Base-by-base conservation (phyloP, 2,329 filamentous ascomycete genomes). In the Microcera coccophila region DNA sequence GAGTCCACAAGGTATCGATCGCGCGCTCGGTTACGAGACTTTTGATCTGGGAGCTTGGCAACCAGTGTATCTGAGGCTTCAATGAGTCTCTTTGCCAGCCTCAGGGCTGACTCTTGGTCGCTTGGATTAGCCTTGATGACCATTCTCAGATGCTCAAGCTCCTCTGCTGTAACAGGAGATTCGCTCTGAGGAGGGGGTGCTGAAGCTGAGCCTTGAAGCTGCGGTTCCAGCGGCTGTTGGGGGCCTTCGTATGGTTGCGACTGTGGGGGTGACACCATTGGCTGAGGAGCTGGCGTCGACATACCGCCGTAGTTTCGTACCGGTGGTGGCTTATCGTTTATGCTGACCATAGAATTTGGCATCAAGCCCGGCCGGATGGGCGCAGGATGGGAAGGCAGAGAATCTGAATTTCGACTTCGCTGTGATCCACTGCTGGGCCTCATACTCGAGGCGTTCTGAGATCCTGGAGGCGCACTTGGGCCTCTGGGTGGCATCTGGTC, bases 1-100 rank as follows among this genome's bases (percentile, higher is more conserved):
- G 89, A 89, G 60, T 97, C 93, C 52, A 84, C 70, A 14, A 91
- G 72, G 62, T 91, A 97, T 44, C 84, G 84, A 56, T 97, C 91
- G 21, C 89, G 84, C 2, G 83, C 75, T 56, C 93, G 88, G 8
- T 80, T 76, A 18, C 85, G 81, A 8, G 82, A 79, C 55, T 84
- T 84, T 28, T 90, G 84, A 53, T 89, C 87, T 1, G 78, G 73
- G 9, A 82, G 65, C 12, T 68, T 68, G 2, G 78, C 71, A 3
- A 89, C 81, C 2, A 98, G 76, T 4, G 87, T 80, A 11, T 83
- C 82, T 1, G 89, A 81, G 2, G 91, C 93, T 67, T 96, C 90
- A 2, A 95, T 82, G 4, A 96, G 72, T 55, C 85, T 88, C 68
- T 90, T 91, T 1, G 87, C 90, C 15, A 95, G 73, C 9, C 74